Base-by-base conservation (phyloP, 441 rosid genomes). In the Gossypium schwendimanii region DNA sequence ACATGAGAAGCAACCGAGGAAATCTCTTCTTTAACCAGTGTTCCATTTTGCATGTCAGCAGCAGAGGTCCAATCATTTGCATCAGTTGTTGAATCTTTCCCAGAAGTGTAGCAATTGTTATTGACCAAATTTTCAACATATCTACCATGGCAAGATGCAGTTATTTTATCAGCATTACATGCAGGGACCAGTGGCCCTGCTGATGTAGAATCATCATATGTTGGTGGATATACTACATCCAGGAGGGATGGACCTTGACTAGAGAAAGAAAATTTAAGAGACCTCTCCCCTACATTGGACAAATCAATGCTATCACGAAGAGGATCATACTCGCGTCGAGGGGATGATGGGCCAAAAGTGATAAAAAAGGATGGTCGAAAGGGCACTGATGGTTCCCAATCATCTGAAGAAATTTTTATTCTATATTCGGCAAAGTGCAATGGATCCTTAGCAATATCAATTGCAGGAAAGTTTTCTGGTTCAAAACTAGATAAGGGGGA, bases 321-420 rank as follows among this genome's bases (percentile, higher is more conserved):
- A 73, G 91, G 93, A 71, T 89, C 90, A 69, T 87, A 89, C 53
- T 84, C 84, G 73, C 84, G 79, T 73, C 77, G 83, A 4, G 82
- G 76, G 49, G 94, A 86, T 23, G 90, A 81, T 76, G 76, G 76
- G 69, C 61, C 78, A n/a, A 79, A 74, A 72, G 85, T 79, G 62
- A 89, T 77, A 54, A 81, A 65, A 75, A 89, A 88, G 39, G 96
- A 91, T 6, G 98, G 88, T 64, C 62, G 84, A 80, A 95, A 95
- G 55, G 98, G 96, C 49, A 86, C 81, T 44, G 98, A 95, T 54
- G 93, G 92, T 72, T 88, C 96, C 99, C 99, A 95, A 77, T 88
- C 88, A 81, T 84, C 79, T 60, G 88, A 84, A 65, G 85, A 80
- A 78, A 81, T 60, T 66, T 81, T 82, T 76, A 73, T 76, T 75